Evolutionary conservation across 495 filamentous ascomycete species (phyloP).

Genomic region (Xylona heveae): DNA sequence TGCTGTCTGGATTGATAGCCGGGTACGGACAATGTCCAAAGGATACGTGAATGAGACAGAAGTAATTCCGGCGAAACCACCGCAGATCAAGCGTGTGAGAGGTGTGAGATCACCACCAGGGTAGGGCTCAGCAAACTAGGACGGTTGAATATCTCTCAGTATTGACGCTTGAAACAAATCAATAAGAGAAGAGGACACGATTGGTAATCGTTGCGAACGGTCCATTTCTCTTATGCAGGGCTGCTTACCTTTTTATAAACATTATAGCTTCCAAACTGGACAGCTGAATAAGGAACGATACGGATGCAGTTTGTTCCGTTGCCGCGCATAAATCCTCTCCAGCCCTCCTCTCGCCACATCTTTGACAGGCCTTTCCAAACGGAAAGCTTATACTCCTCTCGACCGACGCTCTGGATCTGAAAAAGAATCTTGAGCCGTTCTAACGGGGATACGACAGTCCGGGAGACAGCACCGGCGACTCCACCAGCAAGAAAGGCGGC

Average conservation of each 20-base stretch:
- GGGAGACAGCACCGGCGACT: constrained; percentile 86
- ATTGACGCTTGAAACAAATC: no score
- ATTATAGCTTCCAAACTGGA: constrained; percentile 95
- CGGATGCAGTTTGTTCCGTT: constrained; percentile 97
- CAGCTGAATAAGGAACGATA: constrained; percentile 92
- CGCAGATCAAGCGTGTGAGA: constrained; percentile 52
- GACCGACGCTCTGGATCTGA: constrained; percentile 81
- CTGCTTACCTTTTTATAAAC: constrained; percentile 80
- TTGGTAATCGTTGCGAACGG: no score
- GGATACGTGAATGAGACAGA: constrained; percentile 69
- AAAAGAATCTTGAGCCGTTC: constrained; percentile 95
- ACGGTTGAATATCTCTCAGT: not conserved
- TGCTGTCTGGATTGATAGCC: constrained; percentile 87
- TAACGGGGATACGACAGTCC: constrained; percentile 88
- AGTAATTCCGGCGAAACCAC: constrained; percentile 79
- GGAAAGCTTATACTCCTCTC: constrained; percentile 76
- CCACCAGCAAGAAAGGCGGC: constrained; percentile 94
- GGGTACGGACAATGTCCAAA: constrained; percentile 88
- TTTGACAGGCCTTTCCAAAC: constrained; percentile 74
- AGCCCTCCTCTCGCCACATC: constrained; percentile 94
- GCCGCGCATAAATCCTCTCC: constrained; percentile 86
- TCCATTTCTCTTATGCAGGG: no score
- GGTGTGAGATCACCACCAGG: constrained; percentile 47
- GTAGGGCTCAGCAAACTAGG: constrained; percentile 51
- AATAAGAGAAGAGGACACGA: no score